Evolutionary conservation across 2,329 filamentous ascomycete species (phyloP).

Genomic region (Neophaeococcomyces aloes): DNA sequence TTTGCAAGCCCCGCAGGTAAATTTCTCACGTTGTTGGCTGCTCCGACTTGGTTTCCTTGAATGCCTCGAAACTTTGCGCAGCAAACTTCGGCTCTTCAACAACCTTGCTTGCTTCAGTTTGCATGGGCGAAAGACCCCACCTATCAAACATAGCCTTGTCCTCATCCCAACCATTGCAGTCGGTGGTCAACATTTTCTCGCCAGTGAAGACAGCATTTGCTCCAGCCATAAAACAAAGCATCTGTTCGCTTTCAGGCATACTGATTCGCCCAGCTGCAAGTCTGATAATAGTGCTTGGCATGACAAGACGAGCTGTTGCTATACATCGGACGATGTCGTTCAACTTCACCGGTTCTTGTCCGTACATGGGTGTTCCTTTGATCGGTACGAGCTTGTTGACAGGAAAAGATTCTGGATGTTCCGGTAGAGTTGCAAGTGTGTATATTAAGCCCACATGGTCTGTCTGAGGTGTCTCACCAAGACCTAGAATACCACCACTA

Average conservation of each 20-base stretch:
- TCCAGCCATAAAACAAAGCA: conserved; percentile 78
- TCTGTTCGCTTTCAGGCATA: conserved; percentile 80
- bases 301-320: conserved; percentile 69
- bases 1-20: too few relatives aligned
- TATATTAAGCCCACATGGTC: conserved; percentile 77
- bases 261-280: conserved; percentile 76
- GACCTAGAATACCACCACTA: conserved; percentile 75
- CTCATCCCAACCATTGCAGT: conserved; percentile 84
- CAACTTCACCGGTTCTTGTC: conserved; percentile 62
- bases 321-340: conserved; percentile 71
- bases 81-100: conserved; percentile 20
- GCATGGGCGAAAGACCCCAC: conserved; percentile 75
- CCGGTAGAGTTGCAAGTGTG: conserved; percentile 68
- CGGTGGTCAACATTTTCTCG: conserved; percentile 90
- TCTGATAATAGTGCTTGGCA: conserved; percentile 77
- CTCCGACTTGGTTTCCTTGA: background rate
- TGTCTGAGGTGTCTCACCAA: conserved; percentile 60
- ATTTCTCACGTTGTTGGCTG: conserved; percentile 1
- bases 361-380: conserved; percentile 74
- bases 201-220: conserved; percentile 93
- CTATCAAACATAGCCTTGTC: conserved; percentile 72
- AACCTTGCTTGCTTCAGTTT: conserved; percentile 25
- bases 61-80: conserved; percentile 16
- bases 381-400: conserved; percentile 88
- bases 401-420: conserved; percentile 81